Base-by-base conservation (phyloP, 148 eudicot genomes). In the Rhododendron griersonianum region DNA sequence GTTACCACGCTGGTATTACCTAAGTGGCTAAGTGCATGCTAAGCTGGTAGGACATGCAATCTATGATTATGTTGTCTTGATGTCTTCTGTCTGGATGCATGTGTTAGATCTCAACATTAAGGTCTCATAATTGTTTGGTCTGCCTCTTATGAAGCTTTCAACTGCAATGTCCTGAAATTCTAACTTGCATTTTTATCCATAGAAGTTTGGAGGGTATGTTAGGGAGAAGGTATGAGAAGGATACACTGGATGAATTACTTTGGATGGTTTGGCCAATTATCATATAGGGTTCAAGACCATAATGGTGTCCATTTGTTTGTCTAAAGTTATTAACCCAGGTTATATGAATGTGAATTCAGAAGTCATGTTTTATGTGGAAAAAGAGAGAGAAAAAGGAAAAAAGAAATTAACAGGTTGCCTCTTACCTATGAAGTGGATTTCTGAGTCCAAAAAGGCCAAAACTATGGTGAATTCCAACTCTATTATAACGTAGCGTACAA, bases 231-330 rank as follows among this genome's bases (percentile, higher is more conserved):
- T 35, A 74, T 35, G 48, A 39, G 79, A 75, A 39, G 45, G 10
- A 37, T 45, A 23, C 81, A 23, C 11, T 19, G 30, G 57, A 82
- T 39, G 23, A 5, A 57, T 51, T 81, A 5, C 5, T 77, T 28
- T 76, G 82, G 78, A 77, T 21, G 81, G 50, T 76, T 84, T 51
- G 67, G 33, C 25, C 51, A n/a, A 3, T 78, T 51, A 78, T 55
- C 15, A 30, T 10, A 30, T 73, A 18, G 51, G 10, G 77, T 55
- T 39, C 41, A 23, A 45, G 55, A 39, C 28, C 80, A 41, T 77
- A 7, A 77, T 15, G 25, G 18, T 85, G 71, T 53, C 71, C 53
- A 45, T 84, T 3, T 33, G 15, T 73, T 50, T 73, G 55, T 81
- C 65, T 57, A 19, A 37, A 71, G 39, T 30, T n/a, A n/a, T n/a